phyloP scores from a whole-genome alignment of 2,329 filamentous ascomycete species.

The Penicillium occitanis region DNA sequence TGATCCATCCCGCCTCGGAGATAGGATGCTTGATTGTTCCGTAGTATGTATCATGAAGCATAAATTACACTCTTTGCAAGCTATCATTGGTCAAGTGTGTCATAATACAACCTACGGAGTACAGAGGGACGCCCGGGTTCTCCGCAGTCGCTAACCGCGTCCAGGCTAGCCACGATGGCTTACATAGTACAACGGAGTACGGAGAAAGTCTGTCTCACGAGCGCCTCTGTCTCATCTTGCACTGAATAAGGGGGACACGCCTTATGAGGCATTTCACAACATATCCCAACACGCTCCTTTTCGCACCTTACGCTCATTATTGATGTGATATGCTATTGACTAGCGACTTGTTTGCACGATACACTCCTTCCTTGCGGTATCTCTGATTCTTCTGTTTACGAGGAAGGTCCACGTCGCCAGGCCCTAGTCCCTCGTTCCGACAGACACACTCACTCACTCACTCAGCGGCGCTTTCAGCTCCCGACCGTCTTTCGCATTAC shows the following conservation, averaged over 20 bases:
- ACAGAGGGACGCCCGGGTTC: neutral
- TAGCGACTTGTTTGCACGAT: neutral
- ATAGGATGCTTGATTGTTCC: neutral
- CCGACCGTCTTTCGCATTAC: neutral
- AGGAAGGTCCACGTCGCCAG: neutral
- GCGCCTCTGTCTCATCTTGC: neutral
- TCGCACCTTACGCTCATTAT: neutral
- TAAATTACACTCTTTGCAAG: neutral
- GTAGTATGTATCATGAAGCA: neutral
- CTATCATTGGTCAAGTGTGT: neutral
- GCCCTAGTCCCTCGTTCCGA: neutral
- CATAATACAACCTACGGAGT: neutral
- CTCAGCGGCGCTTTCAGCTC: neutral
- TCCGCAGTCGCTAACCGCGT: slow-evolving; percentile 9
- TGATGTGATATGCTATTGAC: neutral
- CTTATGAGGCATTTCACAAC: neutral
- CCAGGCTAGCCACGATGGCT: slow-evolving; percentile 8
- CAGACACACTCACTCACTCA: neutral
- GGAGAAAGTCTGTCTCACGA: neutral
- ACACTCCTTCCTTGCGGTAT: neutral
- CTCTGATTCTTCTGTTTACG: neutral
- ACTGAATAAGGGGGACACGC: neutral
- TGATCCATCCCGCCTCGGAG: neutral
- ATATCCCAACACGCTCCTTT: neutral
- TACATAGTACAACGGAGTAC: neutral